Evolutionary conservation across 768 basidiomycete genomes (phyloP).

Genomic region (Trametes cubensis): DNA sequence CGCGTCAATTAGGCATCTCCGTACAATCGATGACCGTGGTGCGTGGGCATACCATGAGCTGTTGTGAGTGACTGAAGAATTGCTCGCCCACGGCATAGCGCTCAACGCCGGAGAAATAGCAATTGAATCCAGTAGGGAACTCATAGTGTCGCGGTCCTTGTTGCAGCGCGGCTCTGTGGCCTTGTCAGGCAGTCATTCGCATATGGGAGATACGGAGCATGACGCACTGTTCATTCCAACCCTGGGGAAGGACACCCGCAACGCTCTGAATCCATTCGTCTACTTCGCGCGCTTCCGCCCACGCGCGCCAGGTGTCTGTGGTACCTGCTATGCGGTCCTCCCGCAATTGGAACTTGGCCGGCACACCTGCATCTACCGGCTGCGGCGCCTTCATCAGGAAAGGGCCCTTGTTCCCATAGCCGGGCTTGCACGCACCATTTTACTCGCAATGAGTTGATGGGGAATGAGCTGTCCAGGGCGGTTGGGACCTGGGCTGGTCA

Average conservation of each 20-base stretch:
- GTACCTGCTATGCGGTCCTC: slow-evolving; percentile 74
- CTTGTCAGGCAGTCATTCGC: neutral
- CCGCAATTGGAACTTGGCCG: slow-evolving; percentile 70
- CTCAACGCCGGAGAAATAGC: slow-evolving; percentile 73
- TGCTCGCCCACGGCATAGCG: slow-evolving; percentile 86
- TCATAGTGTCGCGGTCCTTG: slow-evolving; percentile 78
- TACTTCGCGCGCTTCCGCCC: slow-evolving; percentile 80
- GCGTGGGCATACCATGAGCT: slow-evolving; percentile 32
- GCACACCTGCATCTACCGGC: slow-evolving; percentile 72
- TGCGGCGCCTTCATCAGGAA: slow-evolving; percentile 31
- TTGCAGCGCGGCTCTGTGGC: slow-evolving; percentile 56
- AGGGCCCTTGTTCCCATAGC: neutral
- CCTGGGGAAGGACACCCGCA: slow-evolving; percentile 81
- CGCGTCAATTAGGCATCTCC: neutral
- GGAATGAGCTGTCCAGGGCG: slow-evolving; percentile 73
- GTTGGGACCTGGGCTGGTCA: slow-evolving; percentile 49
- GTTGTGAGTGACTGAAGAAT: slow-evolving; percentile 73
- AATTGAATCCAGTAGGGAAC: slow-evolving; percentile 92
- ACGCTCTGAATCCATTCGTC: slow-evolving; percentile 94
- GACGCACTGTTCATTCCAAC: slow-evolving; percentile 86
- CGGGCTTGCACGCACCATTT: slow-evolving; percentile 48
- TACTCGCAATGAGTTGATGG: slow-evolving; percentile 88
- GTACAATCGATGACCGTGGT: neutral
- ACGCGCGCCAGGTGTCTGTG: slow-evolving; percentile 78
- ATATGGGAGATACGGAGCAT: neutral